These are phyloP conservation scores for Fusarium sp. DNA, from an alignment of 2,329 filamentous ascomycete species.

Conservation along the genomic window DNA sequence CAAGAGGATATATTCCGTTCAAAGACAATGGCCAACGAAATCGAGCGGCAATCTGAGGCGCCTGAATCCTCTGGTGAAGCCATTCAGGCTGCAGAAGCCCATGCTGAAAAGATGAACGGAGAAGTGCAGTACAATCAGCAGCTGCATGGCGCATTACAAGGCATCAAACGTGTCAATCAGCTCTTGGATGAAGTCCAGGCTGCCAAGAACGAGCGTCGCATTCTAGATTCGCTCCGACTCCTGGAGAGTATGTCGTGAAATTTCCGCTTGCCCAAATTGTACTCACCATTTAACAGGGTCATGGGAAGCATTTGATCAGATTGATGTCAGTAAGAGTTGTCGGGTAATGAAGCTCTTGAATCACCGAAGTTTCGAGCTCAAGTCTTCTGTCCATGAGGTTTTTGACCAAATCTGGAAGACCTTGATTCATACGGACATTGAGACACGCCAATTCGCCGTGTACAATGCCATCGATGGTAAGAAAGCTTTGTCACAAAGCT, in stretches of 20 bases:
- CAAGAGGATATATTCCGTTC: conserved; percentile 88
- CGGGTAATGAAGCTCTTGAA: conserved; percentile 75
- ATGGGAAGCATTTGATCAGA: conserved; percentile 68
- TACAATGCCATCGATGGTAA: conserved; percentile 65
- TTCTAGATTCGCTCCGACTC: conserved; percentile 69
- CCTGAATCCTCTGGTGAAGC: conserved; percentile 67
- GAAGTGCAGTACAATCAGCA: conserved; percentile 72
- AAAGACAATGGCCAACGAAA: conserved; percentile 82
- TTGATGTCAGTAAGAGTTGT: conserved; percentile 72
- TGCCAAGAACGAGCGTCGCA: conserved; percentile 65
- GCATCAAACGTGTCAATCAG: conserved; percentile 69
- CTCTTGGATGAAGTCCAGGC: conserved; percentile 73
- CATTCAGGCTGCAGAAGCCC: conserved; percentile 66
- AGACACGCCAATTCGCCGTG: conserved; percentile 69
- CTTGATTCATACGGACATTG: conserved; percentile 73
- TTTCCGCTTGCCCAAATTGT: background rate
- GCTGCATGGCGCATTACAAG: conserved; percentile 63
- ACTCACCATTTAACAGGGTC: conserved; percentile 59
- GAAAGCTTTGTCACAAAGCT: background rate
- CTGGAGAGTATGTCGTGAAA: conserved; percentile 63
- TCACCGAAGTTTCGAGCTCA: conserved; percentile 74
- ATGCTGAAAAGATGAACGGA: conserved; percentile 67
- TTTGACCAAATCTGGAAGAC: conserved; percentile 79
- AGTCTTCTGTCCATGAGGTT: conserved; percentile 73
- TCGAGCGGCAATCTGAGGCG: conserved; percentile 81